These are phyloP conservation scores for Lithospermum erythrorhizon DNA, from an alignment of 257 asterid genomes.

Conservation along the genomic window DNA sequence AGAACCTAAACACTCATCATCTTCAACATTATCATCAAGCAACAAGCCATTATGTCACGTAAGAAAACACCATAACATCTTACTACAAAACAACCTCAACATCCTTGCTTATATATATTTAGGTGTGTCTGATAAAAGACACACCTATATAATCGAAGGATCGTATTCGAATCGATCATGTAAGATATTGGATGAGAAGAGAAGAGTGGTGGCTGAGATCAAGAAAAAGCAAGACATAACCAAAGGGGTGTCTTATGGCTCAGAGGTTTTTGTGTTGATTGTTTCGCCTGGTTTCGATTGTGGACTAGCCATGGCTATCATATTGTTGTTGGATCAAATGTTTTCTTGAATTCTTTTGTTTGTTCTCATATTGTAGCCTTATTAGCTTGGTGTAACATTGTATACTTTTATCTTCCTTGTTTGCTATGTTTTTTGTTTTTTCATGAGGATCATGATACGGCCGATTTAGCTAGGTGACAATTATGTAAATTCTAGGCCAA, in stretches of 20 bases:
- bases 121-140: slow-evolving; percentile 23
- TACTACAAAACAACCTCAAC: slow-evolving; percentile 17
- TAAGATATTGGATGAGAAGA: slow-evolving; percentile 45
- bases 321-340: slow-evolving; percentile 45
- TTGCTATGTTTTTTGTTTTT: too few species aligned
- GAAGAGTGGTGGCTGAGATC: slow-evolving; percentile 49
- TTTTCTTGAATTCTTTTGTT: slow-evolving; percentile 11
- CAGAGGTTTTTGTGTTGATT: slow-evolving; percentile 38
- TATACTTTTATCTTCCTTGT: too few species aligned
- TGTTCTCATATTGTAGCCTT: not conserved
- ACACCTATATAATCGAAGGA: slow-evolving; percentile 40
- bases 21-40: slow-evolving; percentile 6
- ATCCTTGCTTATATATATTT: slow-evolving; percentile 45
- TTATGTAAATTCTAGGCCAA: too few species aligned
- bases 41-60: slow-evolving; percentile 37
- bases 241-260: slow-evolving; percentile 47
- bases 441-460: too few species aligned
- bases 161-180: slow-evolving; percentile 51
- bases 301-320: slow-evolving; percentile 40
- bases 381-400: too few species aligned
- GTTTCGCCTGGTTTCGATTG: slow-evolving; percentile 24
- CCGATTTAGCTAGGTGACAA: too few species aligned
- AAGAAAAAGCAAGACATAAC: slow-evolving; percentile 41
- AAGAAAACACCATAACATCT: slow-evolving; percentile 24
- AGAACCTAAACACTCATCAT: slow-evolving; percentile 25